phyloP scores from a whole-genome alignment of 805 yeast genomes.

The Candida peoriensis region DNA sequence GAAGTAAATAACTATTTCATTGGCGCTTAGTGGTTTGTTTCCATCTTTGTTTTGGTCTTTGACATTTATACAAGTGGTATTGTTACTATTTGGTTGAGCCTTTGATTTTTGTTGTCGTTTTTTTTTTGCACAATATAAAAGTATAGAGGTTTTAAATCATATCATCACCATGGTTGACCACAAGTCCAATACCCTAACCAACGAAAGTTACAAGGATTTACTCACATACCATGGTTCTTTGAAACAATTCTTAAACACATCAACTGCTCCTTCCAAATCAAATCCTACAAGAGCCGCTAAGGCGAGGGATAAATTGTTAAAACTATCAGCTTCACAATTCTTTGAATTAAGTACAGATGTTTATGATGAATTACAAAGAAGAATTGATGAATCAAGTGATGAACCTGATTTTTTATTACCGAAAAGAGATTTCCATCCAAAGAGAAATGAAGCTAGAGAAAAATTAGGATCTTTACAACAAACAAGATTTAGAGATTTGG shows the following conservation, averaged over 20 bases:
- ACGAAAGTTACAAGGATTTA: conserved; percentile 13
- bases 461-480: conserved; percentile 82
- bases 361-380: conserved; percentile 82
- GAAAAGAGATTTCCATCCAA: conserved; percentile 74
- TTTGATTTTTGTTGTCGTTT: no score
- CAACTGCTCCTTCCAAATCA: conserved; percentile 18
- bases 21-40: no score
- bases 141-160: no score
- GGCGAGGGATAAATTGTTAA: conserved; percentile 81
- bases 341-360: conserved; percentile 91
- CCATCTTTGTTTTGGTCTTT: no score
- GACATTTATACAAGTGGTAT: no score
- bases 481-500: conserved; percentile 81
- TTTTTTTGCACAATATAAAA: background rate
- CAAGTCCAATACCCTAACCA: no score
- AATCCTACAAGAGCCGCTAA: conserved; percentile 55
- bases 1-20: no score
- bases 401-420: conserved; percentile 66
- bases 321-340: conserved; percentile 78
- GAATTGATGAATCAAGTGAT: conserved; percentile 55
- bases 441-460: conserved; percentile 92
- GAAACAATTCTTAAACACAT: conserved; percentile 21
- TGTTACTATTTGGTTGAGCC: no score
- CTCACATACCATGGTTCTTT: conserved; percentile 19
- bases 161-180: conserved; percentile 11